Conservation (phyloP, 148 eudicot genomes). For the Polygonum aviculare region DNA sequence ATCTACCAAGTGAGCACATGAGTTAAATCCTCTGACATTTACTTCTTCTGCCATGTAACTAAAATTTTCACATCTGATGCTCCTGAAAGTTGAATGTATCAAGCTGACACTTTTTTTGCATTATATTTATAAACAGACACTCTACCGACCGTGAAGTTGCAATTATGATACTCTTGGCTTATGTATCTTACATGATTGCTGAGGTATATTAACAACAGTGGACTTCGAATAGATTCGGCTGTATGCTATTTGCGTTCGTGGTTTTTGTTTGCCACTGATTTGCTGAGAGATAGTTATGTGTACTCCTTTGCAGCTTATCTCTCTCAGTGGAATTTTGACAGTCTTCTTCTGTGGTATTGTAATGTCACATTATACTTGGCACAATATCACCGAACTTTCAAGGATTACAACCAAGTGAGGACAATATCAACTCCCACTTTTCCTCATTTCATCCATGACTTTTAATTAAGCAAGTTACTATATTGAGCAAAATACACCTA, state of each 20-base stretch:
- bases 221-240: not conserved
- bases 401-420: conserved; percentile 73
- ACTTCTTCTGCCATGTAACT: not conserved
- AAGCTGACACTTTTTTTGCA: not conserved
- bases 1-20: not conserved
- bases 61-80: too few relatives aligned
- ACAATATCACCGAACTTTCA: conserved; percentile 53
- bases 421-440: not conserved
- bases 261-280: not conserved
- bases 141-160: conserved; percentile 69
- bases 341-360: conserved; percentile 66
- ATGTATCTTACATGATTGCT: conserved; percentile 52
- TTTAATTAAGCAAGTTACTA: too few relatives aligned
- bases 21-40: not conserved
- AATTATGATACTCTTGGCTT: conserved; percentile 60
- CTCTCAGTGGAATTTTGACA: conserved; percentile 55
- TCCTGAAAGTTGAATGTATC: too few relatives aligned
- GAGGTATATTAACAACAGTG: conserved; percentile 24
- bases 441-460: too few relatives aligned
- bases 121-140: conserved; percentile 27
- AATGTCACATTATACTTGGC: conserved; percentile 74
- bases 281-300: not conserved
- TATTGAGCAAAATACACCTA: too few relatives aligned
- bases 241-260: too few relatives aligned
- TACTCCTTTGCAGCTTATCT: conserved; percentile 35